Evolutionary conservation across 352 stramenopile genomes (phyloP).

Genomic region (Phytophthora hibernalis): DNA sequence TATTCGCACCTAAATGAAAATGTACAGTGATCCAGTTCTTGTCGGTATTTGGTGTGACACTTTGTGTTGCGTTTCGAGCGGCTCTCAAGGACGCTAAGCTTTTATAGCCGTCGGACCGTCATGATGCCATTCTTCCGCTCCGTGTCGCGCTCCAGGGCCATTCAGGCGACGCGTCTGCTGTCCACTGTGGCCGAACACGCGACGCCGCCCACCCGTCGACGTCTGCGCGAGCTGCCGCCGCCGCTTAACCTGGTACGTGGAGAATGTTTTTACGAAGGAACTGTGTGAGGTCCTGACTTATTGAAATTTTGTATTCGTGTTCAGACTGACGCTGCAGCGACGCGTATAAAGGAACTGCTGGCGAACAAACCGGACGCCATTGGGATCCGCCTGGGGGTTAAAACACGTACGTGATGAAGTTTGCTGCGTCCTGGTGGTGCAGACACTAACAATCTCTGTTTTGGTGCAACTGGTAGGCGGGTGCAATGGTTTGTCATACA

Average conservation of each 20-base stretch:
- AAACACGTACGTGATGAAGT: constrained; percentile 76
- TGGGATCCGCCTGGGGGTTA: constrained; percentile 96
- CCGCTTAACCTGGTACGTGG: constrained; percentile 77
- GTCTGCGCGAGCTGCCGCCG: constrained; percentile 70
- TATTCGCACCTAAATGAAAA: constrained; percentile 17
- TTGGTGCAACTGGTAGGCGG: constrained; percentile 68
- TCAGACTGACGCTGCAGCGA: constrained; percentile 90
- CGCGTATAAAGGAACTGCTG: constrained; percentile 90
- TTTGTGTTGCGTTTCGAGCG: constrained; percentile 23
- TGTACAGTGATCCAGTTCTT: constrained; percentile 15
- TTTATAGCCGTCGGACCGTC: constrained; percentile 18
- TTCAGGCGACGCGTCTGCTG: constrained; percentile 27
- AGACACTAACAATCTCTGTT: constrained; percentile 1
- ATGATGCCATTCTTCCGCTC: constrained; percentile 50
- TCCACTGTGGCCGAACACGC: constrained; percentile 54
- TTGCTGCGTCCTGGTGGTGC: constrained; percentile 10
- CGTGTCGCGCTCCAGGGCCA: constrained; percentile 23
- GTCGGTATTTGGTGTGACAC: constrained; percentile 11
- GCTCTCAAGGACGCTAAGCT: constrained; percentile 8
- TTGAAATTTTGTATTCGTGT: neutral
- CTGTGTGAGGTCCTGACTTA: constrained; percentile 10
- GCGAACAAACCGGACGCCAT: constrained; percentile 88
- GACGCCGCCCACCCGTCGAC: constrained; percentile 52
- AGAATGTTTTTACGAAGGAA: constrained; percentile 3
- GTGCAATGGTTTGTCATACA: constrained; percentile 99